Conservation (phyloP, 2,329 filamentous ascomycete species). For the Sclerotinia nivalis region DNA sequence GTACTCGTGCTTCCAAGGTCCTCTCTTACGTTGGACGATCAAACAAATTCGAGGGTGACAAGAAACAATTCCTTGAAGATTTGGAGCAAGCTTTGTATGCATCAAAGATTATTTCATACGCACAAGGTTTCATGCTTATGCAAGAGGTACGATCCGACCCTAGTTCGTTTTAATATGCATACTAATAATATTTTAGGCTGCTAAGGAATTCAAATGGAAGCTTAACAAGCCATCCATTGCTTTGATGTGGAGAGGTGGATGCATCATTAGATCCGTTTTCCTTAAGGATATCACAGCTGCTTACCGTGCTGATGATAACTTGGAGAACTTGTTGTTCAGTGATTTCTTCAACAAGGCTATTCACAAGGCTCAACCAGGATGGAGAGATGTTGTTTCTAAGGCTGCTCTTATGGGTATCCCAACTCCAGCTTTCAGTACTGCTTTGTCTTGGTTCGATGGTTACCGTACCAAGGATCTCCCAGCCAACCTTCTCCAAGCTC, state of each 20-base stretch:
- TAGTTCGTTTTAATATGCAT: constrained; percentile 14
- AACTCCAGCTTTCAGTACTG: constrained; percentile 93
- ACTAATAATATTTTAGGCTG: constrained; percentile 61
- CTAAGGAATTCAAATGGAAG: constrained; percentile 96
- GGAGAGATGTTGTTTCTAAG: constrained; percentile 90
- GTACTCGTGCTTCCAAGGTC: constrained; percentile 74
- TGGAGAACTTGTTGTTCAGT: constrained; percentile 97
- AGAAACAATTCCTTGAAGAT: constrained; percentile 90
- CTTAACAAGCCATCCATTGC: constrained; percentile 99
- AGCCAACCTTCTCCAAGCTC: constrained; percentile 96
- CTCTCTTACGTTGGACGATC: constrained; percentile 73
- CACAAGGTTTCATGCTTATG: constrained; percentile 99
- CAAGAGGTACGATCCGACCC: constrained; percentile 67
- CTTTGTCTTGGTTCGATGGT: constrained; percentile 97
- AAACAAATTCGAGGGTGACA: constrained; percentile 84
- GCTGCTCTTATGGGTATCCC: constrained; percentile 92
- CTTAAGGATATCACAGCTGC: constrained; percentile 98
- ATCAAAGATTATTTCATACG: constrained; percentile 99
- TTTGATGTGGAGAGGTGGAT: constrained; percentile 99
- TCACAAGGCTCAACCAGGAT: constrained; percentile 89
- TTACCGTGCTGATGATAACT: constrained; percentile 89
- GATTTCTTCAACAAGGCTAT: constrained; percentile 99
- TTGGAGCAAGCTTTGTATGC: constrained; percentile 98
- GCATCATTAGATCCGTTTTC: constrained; percentile 99
- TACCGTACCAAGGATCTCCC: constrained; percentile 97